Percentiles rank a stretch among this genome's conserved stretches.
These are phyloP conservation scores for Eleusine indica DNA, from an alignment of 176 grass and related monocot species.

Conservation along the genomic window DNA sequence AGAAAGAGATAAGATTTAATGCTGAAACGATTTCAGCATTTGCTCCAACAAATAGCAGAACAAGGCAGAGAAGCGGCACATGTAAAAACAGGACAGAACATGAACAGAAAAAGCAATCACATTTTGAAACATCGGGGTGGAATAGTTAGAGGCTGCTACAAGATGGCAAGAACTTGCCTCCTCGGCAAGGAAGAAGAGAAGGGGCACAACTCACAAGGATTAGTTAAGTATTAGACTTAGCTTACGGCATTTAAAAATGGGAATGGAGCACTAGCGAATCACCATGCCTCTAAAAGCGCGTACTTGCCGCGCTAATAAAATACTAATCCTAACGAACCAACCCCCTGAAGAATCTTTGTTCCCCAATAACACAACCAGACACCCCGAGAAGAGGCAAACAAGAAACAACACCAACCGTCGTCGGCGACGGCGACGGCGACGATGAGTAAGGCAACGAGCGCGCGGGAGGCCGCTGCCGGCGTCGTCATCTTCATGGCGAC, in stretches of 20 bases:
- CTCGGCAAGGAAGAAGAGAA: slow-evolving; percentile 4
- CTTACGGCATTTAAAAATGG: slow-evolving; percentile 49
- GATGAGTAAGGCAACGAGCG: slow-evolving; percentile 36
- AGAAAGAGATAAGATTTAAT: neutral
- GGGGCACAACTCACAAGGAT: slow-evolving; percentile 44
- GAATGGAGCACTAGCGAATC: slow-evolving; percentile 39
- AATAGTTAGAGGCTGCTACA: neutral
- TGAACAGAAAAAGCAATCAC: neutral
- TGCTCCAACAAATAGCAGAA: slow-evolving; percentile 3
- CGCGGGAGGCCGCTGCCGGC: slow-evolving; percentile 7
- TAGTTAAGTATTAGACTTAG: slow-evolving; percentile 49
- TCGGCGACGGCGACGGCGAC: slow-evolving; percentile 48
- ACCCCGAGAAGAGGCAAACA: neutral
- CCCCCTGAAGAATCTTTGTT: slow-evolving; percentile 39
- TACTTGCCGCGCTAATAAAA: slow-evolving; percentile 63
- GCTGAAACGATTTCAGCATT: neutral
- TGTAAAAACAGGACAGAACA: neutral
- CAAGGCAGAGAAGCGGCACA: neutral
- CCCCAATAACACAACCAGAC: slow-evolving; percentile 37
- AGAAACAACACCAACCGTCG: slow-evolving; percentile 35
- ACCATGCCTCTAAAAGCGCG: slow-evolving; percentile 51
- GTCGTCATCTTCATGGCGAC: slow-evolving; percentile 36
- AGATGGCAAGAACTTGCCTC: slow-evolving; percentile 7
- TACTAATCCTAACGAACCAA: slow-evolving; percentile 50
- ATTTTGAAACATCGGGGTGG: slow-evolving; percentile 28